A percentile compares a stretch with the other conserved stretches of the same genome.
phyloP scores from a whole-genome alignment of 495 filamentous ascomycete genomes.

The Penicillium arizonense region DNA sequence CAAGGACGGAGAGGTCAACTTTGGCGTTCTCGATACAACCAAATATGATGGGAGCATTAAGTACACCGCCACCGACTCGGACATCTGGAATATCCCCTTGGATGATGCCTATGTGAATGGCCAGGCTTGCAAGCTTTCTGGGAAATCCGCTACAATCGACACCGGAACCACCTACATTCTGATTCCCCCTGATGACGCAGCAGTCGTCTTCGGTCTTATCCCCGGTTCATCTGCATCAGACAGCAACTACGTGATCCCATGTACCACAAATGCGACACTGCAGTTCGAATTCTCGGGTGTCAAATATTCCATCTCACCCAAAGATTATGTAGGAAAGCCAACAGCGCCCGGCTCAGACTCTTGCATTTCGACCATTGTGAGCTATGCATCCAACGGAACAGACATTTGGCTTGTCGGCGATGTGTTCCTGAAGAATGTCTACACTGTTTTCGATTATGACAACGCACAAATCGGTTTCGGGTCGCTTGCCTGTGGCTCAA shows the following conservation, averaged over 20 bases:
- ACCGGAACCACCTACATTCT: slow-evolving; percentile 78
- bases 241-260: slow-evolving; percentile 67
- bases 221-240: slow-evolving; percentile 52
- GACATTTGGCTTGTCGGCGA: slow-evolving; percentile 76
- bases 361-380: slow-evolving; percentile 66
- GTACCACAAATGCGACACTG: slow-evolving; percentile 54
- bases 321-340: slow-evolving; percentile 64
- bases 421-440: slow-evolving; percentile 88
- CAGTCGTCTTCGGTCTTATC: slow-evolving; percentile 61
- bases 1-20: slow-evolving; percentile 74
- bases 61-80: slow-evolving; percentile 52
- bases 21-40: slow-evolving; percentile 64
- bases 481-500: slow-evolving; percentile 12
- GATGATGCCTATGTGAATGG: slow-evolving; percentile 61
- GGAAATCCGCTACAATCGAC: slow-evolving; percentile 68
- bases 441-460: slow-evolving; percentile 76
- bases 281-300: slow-evolving; percentile 54
- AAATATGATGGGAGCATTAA: slow-evolving; percentile 65
- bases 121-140: slow-evolving; percentile 45
- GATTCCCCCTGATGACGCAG: slow-evolving; percentile 62
- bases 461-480: slow-evolving; percentile 42
- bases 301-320: slow-evolving; percentile 61
- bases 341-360: slow-evolving; percentile 25
- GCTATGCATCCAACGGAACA: slow-evolving; percentile 43
- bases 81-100: slow-evolving; percentile 66